Evolutionary conservation across 169 alveolate species (phyloP), one percentile per base, ranked within the genome.

Genomic region (Blepharisma undulans): DNA sequence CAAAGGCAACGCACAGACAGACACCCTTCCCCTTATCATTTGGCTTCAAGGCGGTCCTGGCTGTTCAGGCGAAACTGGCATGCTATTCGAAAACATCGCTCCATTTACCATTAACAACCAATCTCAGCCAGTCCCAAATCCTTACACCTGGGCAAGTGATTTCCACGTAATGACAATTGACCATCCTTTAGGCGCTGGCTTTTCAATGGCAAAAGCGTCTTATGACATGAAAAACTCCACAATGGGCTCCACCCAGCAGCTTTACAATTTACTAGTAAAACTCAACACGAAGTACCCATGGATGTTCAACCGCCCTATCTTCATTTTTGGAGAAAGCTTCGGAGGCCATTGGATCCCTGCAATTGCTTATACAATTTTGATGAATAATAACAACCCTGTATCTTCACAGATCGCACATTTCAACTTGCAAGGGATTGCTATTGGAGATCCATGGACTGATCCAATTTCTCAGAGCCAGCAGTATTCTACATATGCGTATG

Each of bases 1-100:
- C 29, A 32, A 79, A 21, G 87, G 87, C 25, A 79, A 79, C 87
- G 34, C 34, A 25, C 0, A 12, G 2, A 79, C 71, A 10, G 95
- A 90, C 4, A 76, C 84, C 27, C 79, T 82, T 4, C 95, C 95
- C 0, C 79, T 93, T 27, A 87, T 93, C n/a, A 14, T 90, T 78
- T 93, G 95, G 95, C 88, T 93, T 8, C 89, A 90, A 33, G 95
- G 95, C 30, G 94, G 95, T 19, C 95, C 95, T 0, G 94, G 94
- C 3, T 89, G 94, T 25, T 93, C 95, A 25, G 90, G 93, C 18
- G 36, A 84, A 60, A 88, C 80, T 48, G 95, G 94, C 16, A 88
- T 79, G 79, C 27, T 88, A 61, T 88, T 34, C 34, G 86, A 88
- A 30, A 30, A 60, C 16, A 84, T 81, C 25, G 66, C 92, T 19